Percentiles rank a stretch among this genome's conserved stretches.
Conservation (phyloP, 2,329 filamentous ascomycete species). For the Botryosphaeria dothidea region DNA sequence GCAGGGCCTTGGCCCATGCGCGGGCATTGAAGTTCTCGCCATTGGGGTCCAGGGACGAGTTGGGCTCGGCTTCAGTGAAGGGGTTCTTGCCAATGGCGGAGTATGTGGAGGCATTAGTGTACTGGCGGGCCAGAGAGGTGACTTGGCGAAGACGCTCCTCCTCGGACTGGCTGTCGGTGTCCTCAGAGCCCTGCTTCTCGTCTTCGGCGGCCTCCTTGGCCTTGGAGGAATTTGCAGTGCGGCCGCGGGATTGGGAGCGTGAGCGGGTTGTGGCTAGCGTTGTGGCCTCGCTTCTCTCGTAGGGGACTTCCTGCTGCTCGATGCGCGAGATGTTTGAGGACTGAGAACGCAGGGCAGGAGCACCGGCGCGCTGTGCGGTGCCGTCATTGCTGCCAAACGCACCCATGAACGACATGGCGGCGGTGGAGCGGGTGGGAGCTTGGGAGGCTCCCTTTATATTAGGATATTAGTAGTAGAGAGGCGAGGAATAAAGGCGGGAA, state of each 20-base stretch:
- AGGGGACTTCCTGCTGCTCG: neutral
- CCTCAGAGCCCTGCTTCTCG: slow-evolving; percentile 26
- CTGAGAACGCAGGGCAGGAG: neutral
- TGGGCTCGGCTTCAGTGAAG: slow-evolving; percentile 39
- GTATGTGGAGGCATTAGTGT: slow-evolving; percentile 42
- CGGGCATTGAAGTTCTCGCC: slow-evolving; percentile 50
- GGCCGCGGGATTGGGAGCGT: slow-evolving; percentile 26
- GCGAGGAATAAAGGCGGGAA: neutral
- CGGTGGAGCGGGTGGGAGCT: neutral
- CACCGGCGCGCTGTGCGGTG: slow-evolving; percentile 3
- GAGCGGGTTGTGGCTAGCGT: slow-evolving; percentile 18
- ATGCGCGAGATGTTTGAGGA: neutral
- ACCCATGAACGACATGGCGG: slow-evolving; percentile 19
- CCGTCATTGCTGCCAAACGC: slow-evolving; percentile 11
- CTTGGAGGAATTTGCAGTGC: slow-evolving; percentile 25
- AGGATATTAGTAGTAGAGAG: neutral
- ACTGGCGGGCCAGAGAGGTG: slow-evolving; percentile 42
- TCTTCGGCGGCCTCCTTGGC: slow-evolving; percentile 22
- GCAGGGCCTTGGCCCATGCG: slow-evolving; percentile 52
- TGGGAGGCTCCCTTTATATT: neutral
- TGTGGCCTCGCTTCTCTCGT: slow-evolving; percentile 21
- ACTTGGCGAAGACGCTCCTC: slow-evolving; percentile 39
- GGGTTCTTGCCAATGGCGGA: slow-evolving; percentile 41
- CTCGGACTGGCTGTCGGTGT: slow-evolving; percentile 26
- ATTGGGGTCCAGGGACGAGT: slow-evolving; percentile 48